These are phyloP conservation scores for Paramecium octaurelia DNA, from an alignment of 73 alveolate species.

Conservation along the genomic window DNA sequence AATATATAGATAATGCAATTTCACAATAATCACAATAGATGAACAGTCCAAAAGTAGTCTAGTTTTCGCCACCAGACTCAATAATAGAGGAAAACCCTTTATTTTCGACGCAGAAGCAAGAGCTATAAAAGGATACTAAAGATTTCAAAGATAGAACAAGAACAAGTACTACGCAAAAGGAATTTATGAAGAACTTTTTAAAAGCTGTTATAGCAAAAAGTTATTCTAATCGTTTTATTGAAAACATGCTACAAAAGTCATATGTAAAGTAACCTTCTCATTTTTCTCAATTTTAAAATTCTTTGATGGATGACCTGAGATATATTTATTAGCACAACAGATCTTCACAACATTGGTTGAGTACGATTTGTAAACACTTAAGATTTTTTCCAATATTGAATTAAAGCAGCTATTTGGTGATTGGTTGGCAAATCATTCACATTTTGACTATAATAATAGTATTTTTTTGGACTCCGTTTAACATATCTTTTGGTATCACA, in stretches of 20 bases:
- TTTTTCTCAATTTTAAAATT: not conserved
- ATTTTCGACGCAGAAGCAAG: not conserved
- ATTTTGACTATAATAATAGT: not conserved
- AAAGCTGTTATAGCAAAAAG: slow-evolving; percentile 11
- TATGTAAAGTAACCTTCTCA: not conserved
- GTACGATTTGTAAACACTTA: not conserved
- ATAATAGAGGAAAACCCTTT: not conserved
- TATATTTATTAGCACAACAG: not conserved
- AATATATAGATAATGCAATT: not conserved
- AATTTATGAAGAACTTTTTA: not conserved
- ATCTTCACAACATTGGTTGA: not conserved
- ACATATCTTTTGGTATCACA: slow-evolving; percentile 9
- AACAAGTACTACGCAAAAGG: not conserved
- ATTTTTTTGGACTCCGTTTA: slow-evolving; percentile 42
- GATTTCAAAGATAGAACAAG: not conserved
- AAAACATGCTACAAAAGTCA: not conserved
- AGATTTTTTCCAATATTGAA: slow-evolving; percentile 7
- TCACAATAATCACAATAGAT: not conserved
- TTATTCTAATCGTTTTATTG: slow-evolving; percentile 24
- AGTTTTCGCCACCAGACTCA: not conserved
- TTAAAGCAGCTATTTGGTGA: slow-evolving; percentile 21
- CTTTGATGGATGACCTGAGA: not conserved
- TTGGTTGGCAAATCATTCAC: not conserved
- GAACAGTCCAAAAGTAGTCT: not conserved
- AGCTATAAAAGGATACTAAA: not conserved